Conservation (phyloP, 805 yeast genomes). For the Wickerhamiella sergipiensis region DNA sequence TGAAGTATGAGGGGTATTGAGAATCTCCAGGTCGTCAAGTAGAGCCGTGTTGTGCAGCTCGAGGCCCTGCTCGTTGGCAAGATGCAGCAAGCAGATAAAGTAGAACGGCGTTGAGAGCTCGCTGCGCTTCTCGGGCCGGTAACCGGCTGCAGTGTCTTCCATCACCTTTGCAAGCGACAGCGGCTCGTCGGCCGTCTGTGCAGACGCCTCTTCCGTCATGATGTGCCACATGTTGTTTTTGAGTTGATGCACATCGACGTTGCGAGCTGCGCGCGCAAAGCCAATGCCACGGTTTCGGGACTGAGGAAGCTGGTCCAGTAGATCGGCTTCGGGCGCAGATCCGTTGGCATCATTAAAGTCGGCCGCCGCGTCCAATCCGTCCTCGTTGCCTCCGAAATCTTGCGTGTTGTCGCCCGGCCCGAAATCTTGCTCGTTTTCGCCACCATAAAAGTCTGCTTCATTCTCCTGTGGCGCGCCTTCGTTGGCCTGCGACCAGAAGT, state of each 20-base stretch:
- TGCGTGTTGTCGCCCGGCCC: conserved; percentile 5
- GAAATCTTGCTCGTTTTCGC: conserved; percentile 9
- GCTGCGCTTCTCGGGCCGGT: conserved; percentile 40
- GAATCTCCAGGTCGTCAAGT: conserved; percentile 20
- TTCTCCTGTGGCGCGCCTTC: conserved; percentile 10
- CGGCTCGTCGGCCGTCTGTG: conserved; percentile 12
- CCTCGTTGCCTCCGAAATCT: conserved; percentile 4
- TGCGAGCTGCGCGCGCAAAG: conserved; percentile 61
- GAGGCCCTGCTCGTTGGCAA: conserved; percentile 77
- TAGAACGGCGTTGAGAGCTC: conserved; percentile 78
- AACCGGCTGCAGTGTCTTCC: conserved; percentile 35
- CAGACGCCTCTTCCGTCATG: conserved; percentile 24
- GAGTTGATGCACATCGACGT: conserved; percentile 58
- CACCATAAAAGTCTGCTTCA: conserved; percentile 15
- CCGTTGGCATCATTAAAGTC: conserved; percentile 6
- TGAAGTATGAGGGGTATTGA: not conserved
- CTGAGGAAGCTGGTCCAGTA: not conserved
- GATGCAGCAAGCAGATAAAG: conserved; percentile 68
- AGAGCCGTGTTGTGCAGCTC: conserved; percentile 35
- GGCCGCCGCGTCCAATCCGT: not conserved
- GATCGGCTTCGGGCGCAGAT: not conserved
- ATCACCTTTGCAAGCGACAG: conserved; percentile 35
- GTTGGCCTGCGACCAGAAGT: conserved; percentile 53
- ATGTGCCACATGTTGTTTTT: conserved; percentile 68
- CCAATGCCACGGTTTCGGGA: conserved; percentile 25